These are phyloP conservation scores for Leishmania braziliensis DNA, from an alignment of 208 protist species.

Conservation along the genomic window DNA sequence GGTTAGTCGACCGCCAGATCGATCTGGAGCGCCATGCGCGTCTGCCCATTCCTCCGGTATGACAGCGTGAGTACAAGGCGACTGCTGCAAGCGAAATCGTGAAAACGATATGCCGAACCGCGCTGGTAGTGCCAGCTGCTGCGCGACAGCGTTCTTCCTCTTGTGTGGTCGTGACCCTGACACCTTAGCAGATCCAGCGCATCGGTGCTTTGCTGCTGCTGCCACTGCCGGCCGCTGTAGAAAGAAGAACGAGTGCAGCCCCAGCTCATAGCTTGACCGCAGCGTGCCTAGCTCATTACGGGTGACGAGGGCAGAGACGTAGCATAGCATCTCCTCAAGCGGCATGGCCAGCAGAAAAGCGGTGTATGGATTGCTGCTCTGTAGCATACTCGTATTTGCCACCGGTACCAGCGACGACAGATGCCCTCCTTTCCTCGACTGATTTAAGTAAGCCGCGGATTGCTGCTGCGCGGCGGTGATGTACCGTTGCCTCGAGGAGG, in stretches of 20 bases:
- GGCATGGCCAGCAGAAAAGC: slow-evolving; percentile 19
- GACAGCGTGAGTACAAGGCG: slow-evolving; percentile 11
- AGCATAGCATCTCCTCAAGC: slow-evolving; percentile 29
- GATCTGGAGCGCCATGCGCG: slow-evolving; percentile 12
- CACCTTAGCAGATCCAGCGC: not conserved
- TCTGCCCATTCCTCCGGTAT: slow-evolving; percentile 24
- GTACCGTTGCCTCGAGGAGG: slow-evolving; percentile 9
- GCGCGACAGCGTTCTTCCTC: not conserved
- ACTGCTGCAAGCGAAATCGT: slow-evolving; percentile 26
- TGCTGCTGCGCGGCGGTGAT: slow-evolving; percentile 13
- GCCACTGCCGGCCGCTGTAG: slow-evolving; percentile 9
- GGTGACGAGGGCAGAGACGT: slow-evolving; percentile 25
- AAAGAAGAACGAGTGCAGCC: slow-evolving; percentile 38
- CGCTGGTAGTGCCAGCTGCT: not conserved
- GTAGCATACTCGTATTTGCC: not conserved
- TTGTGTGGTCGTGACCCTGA: not conserved
- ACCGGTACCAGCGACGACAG: not conserved
- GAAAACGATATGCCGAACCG: slow-evolving; percentile 27
- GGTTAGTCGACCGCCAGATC: slow-evolving; percentile 6
- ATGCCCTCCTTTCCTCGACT: not conserved
- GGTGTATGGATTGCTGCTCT: not conserved
- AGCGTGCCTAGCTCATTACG: slow-evolving; percentile 28
- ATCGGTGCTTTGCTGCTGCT: not conserved
- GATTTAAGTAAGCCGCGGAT: slow-evolving; percentile 7
- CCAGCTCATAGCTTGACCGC: slow-evolving; percentile 21